Evolutionary conservation across 805 yeast genomes (phyloP), one percentile per base, ranked within the genome.

Genomic region (Priceomyces haplophilus): DNA sequence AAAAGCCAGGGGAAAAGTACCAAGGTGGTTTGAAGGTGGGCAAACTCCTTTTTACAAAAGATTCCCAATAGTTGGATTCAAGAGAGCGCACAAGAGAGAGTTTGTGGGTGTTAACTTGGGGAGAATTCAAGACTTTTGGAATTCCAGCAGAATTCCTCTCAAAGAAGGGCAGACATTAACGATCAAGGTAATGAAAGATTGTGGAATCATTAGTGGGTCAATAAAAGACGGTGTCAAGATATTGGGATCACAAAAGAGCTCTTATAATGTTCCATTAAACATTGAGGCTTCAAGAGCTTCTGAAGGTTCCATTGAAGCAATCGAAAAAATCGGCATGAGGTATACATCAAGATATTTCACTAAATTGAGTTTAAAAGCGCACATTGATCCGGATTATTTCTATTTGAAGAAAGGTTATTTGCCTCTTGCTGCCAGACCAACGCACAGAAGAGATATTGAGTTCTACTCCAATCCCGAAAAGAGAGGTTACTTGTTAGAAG

Each of bases 1-100:
- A 64, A 91, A 91, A 69, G 97, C 98, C 8, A 80, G 98, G 67
- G 86, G 91, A 30, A 79, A 83, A 33, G 91, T 91, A 23, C 91
- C 89, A 43, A 79, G 85, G 45, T 88, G 95, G 91, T 88, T 91
- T 61, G 99, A 93, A 73, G 99, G 99, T 80, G 98, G 99, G 62
- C 99, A 93, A 63, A 93, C 98, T 1, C 98, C 97, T 19, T 80
- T 84, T 59, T 80, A 81, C 64, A 78, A 85, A 64, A 69, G 85
- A 52, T 82, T 88, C 65, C 96, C 97, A 52, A 91, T 91, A 61
- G 72, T 83, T 46, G 98, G 98, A 7, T 89, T 89, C 70, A 80
- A 78, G 54, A 79, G 88, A 61, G 78, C 76, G 19, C 80, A 77
- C 54, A 76, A 76, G 38, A 65, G 65, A 46, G 75, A 74, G 11